Evolutionary conservation across 2,329 filamentous ascomycete species (phyloP), one percentile per base, ranked within the genome.

Genomic region (Fusarium tjaetaba): DNA sequence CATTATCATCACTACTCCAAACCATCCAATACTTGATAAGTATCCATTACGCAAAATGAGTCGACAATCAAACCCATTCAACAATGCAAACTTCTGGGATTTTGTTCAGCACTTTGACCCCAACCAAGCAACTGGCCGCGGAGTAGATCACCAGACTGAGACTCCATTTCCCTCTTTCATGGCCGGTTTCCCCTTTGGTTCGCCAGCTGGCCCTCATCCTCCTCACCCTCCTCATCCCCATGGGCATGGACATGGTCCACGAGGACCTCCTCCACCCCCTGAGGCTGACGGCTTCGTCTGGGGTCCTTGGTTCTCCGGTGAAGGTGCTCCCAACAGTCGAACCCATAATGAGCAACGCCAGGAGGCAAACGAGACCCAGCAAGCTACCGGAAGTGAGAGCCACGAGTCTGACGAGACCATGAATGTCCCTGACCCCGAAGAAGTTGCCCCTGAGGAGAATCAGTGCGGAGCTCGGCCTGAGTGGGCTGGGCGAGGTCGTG

Each of bases 101-200:
- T 84, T 83, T 62, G 53, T 84, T 71, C 80, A 80, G 67, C 77
- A 79, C 28, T 70, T 82, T 38, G 79, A 81, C 66, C 79, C 80
- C 28, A 77, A 75, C 46, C 75, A 76, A 43, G 62, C 64, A 46
- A 73, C 79, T 41, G 82, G 84, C 46, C 78, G 78, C 24, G 83
- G 84, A 52, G 81, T 84, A 61, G 84, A 85, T 65, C 82, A 84
- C 69, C 74, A 78, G 42, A 77, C 74, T 57, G 76, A 74, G 39
- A 63, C 77, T 36, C 73, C 71, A 62, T 70, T 75, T 49, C 68
- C 71, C 49, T 67, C 58, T 59, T 79, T 80, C 60, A 77, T 77
- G 42, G 64, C 76, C 3, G 81, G 81, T 30, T 84, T 84, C 60
- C 81, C 83, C 34, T 84, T 83, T 65, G 74, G 72, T 46, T 71